These are phyloP conservation scores for Echites panduratus DNA, from an alignment of 257 asterid genomes.

Conservation along the genomic window DNA sequence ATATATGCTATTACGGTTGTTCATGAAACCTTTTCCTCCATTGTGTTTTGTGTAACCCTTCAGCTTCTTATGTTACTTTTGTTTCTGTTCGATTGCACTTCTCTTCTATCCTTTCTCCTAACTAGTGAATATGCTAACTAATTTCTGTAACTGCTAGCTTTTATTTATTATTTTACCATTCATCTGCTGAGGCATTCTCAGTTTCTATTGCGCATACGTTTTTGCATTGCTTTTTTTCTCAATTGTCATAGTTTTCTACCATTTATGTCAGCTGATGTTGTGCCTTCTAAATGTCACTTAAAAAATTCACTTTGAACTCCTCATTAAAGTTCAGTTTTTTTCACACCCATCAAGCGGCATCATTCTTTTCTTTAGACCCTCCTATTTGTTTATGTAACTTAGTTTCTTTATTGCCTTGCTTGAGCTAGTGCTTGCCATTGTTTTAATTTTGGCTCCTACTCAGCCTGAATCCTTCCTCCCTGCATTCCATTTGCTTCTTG, in stretches of 20 bases:
- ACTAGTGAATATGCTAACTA: not conserved
- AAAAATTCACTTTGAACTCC: not conserved
- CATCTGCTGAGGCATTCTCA: not conserved
- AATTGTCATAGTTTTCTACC: not conserved
- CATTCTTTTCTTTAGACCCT: not conserved
- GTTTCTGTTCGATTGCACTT: not conserved
- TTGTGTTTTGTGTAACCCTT: not conserved
- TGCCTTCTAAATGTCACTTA: not conserved
- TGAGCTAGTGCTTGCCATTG: not conserved
- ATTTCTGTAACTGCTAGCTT: not conserved
- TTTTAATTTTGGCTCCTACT: no score
- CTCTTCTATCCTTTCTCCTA: not conserved
- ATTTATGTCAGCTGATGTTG: not conserved
- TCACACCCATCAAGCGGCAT: not conserved
- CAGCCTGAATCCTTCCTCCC: not conserved
- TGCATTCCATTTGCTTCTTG: not conserved
- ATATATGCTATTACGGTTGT: not conserved
- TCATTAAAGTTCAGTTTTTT: not conserved
- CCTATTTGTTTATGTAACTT: not conserved
- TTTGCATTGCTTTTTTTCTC: not conserved
- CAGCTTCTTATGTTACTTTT: not conserved
- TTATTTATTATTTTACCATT: not conserved
- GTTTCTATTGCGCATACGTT: not conserved
- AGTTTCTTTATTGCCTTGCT: not conserved
- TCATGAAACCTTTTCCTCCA: not conserved